Percentiles rank a stretch among this genome's conserved stretches.
phyloP scores from a whole-genome alignment of 2,329 filamentous ascomycete genomes.

The Akanthomyces dipterigenus region DNA sequence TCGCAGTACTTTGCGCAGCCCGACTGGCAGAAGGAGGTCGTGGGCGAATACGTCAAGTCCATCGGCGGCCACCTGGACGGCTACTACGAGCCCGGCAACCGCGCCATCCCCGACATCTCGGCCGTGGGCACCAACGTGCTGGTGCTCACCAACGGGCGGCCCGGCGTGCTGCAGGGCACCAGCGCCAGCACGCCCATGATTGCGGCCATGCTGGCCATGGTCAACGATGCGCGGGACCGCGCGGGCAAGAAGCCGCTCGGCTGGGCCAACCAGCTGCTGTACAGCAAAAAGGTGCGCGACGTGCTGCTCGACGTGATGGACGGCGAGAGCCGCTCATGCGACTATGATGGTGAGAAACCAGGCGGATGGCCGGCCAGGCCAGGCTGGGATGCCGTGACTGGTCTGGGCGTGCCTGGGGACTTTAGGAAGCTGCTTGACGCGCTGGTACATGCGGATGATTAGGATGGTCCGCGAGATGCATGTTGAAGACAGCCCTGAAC shows the following conservation, averaged over 20 bases:
- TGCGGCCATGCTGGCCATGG: slow-evolving; percentile 45
- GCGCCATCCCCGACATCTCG: slow-evolving; percentile 45
- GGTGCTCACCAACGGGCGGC: slow-evolving; percentile 25
- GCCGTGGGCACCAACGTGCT: slow-evolving; percentile 52
- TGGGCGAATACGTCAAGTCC: slow-evolving; percentile 32
- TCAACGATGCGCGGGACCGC: slow-evolving; percentile 47
- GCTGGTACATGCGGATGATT: slow-evolving; percentile 20
- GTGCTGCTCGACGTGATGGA: slow-evolving; percentile 35
- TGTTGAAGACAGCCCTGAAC: background rate
- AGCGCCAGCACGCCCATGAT: slow-evolving; percentile 49
- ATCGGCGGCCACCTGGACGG: slow-evolving; percentile 36
- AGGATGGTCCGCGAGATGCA: background rate
- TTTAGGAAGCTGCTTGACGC: slow-evolving; percentile 32
- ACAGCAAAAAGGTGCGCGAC: slow-evolving; percentile 29
- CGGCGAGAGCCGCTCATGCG: slow-evolving; percentile 36
- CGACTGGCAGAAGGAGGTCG: slow-evolving; percentile 37
- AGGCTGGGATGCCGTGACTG: slow-evolving; percentile 44
- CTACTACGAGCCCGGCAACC: slow-evolving; percentile 38
- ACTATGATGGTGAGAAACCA: slow-evolving; percentile 22
- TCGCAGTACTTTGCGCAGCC: slow-evolving; percentile 42
- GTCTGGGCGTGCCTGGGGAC: slow-evolving; percentile 40
- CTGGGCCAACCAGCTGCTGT: slow-evolving; percentile 46
- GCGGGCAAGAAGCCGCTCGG: slow-evolving; percentile 43
- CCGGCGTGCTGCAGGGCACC: slow-evolving; percentile 32
- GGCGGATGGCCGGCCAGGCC: slow-evolving; percentile 37